These are phyloP conservation scores for Scenedesmus sp. DNA, from an alignment of 163 green algal genomes.

Conservation along the genomic window DNA sequence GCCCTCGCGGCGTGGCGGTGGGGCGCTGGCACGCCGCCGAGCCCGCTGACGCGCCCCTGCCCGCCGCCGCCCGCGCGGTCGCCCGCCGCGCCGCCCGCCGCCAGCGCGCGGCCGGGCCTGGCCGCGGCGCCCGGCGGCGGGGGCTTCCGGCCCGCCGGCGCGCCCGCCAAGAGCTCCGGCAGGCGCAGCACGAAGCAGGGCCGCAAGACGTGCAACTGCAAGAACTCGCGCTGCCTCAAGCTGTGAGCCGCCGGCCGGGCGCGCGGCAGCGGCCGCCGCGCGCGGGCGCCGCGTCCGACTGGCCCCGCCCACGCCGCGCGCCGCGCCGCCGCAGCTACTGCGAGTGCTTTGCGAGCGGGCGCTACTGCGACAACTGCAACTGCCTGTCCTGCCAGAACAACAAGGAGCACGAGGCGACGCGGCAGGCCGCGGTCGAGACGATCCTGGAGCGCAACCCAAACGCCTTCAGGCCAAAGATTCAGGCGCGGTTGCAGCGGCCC, in stretches of 20 bases:
- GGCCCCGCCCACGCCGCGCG: neutral
- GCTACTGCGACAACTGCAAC: constrained; percentile 97
- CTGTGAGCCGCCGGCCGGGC: constrained; percentile 66
- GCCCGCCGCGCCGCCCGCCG: no score
- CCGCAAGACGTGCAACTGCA: constrained; percentile 93
- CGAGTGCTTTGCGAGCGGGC: constrained; percentile 96
- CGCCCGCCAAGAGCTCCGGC: no score
- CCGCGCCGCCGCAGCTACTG: constrained; percentile 82
- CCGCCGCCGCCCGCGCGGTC: no score
- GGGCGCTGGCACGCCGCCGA: no score
- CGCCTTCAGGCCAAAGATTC: constrained; percentile 96
- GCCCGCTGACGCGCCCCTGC: no score
- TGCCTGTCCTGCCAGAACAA: constrained; percentile 98
- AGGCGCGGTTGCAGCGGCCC: constrained; percentile 35
- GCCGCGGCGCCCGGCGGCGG: no score
- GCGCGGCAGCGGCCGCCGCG: neutral
- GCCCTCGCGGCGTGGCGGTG: no score
- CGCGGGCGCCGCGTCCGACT: no score
- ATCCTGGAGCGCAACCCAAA: constrained; percentile 98
- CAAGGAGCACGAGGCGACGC: constrained; percentile 77
- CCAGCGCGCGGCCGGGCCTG: no score
- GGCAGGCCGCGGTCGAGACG: constrained; percentile 89
- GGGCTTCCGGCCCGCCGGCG: no score
- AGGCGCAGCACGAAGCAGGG: neutral
- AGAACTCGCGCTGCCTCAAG: constrained; percentile 97